Base-by-base conservation (phyloP, 805 yeast genomes). In the Kurtzmaniella fragi region DNA sequence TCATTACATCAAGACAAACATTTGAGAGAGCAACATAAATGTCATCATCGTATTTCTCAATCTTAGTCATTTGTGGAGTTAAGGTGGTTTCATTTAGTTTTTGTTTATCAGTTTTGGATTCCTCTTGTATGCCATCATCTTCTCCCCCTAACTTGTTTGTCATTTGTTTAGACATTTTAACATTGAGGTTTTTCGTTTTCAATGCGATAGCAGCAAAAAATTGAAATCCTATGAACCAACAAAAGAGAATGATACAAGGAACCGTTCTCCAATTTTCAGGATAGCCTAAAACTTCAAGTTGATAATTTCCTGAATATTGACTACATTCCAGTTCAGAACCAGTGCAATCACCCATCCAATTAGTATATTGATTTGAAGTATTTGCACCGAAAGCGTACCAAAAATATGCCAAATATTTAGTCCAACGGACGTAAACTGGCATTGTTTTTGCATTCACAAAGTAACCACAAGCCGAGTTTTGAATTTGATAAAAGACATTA, bases 381-480 rank as follows among this genome's bases (percentile, higher is more conserved):
- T 81, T 51, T 2, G 80, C 80, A 2, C 93, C 93, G 58, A 83
- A 84, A 0, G 80, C 81, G 53, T 83, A 87, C 86, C 90, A 88
- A 38, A 82, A 70, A 53, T 76, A 84, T 0, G 91, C 81, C 41
- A 81, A 64, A 57, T 84, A 87, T 53, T 82, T 84, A 4, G 82
- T 73, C 96, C 96, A 87, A 28, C 87, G 69, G 7, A 87, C 95
- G 51, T 88, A 88, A 1, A 84, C 95, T 0, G 95, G 95, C 79
- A 86, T 72, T 1, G 77, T 70, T 6, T 69, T 65, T 1, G 89
- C 77, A 56, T 86, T 85, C 16, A 82, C 84, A 52, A 83, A 86
- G 59, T 77, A 84, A 1, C 95, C 96, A 56, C 87, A 81, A 0
- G 87, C 86, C 71, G 84, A 75, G 38, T 85, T 77, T 50, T 85